Evolutionary conservation across 495 filamentous ascomycete genomes (phyloP), one percentile per base, ranked within the genome.

Genomic region (Talaromyces borbonicus): DNA sequence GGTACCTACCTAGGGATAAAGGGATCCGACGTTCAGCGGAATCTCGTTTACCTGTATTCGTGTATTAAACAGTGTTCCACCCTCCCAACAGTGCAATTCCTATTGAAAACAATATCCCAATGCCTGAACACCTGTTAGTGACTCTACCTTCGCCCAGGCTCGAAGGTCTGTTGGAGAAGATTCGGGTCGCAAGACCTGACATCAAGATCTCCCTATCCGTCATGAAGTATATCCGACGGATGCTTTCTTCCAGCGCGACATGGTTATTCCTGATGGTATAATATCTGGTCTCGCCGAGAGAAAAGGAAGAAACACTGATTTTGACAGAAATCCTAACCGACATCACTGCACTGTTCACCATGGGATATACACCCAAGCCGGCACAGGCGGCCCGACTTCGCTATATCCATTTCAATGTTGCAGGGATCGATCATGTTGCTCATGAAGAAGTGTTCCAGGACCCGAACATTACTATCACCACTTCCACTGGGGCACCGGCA

Each of bases 401-500:
- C 93, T 50, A 69, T 86, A 23, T 39, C 20, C 37, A 39, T 39
- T 39, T 39, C 37, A 70, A 79, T 54, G 82, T 75, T 31, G 87
- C 88, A 4, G 88, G 88, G 2, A 72, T 77, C 8, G 85, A 94
- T 53, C 81, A 81, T 48, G 52, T 88, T 5, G 46, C 77, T 20
- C 52, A 75, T 4, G 53, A 75, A 24, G 81, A 82, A 2, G 66
- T 90, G 1, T 81, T 84, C 50, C 79, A 56, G 22, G 70, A 80
- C n/a, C 78, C 77, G 8, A 54, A 78, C 9, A 74, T 90, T 42
- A 61, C 71, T 0, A 71, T 93, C 42, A 81, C 80, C 22, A 88
- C 82, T 5, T 77, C 81, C 23, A 81, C 77, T 16, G 86, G 87
- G n/a, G 75, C 89, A 37, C 84, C 88, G 52, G 83, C 82, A 9